Conservation (phyloP, 2,329 filamentous ascomycete species). For the Dendryphion nanum region DNA sequence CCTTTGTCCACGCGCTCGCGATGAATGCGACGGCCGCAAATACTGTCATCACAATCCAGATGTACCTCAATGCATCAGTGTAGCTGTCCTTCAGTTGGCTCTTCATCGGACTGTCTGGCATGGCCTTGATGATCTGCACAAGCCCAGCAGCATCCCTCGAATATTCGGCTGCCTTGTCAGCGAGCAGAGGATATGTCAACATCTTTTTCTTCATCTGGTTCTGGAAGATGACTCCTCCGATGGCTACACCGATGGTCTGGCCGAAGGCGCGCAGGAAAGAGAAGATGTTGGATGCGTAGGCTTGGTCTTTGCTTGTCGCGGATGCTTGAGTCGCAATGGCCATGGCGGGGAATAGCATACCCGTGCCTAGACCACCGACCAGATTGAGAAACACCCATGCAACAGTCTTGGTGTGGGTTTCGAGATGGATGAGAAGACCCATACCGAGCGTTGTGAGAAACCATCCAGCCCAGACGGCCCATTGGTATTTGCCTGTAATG, state of each 20-base stretch:
- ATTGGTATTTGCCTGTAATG: conserved; percentile 59
- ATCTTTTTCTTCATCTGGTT: conserved; percentile 59
- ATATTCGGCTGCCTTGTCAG: conserved; percentile 48
- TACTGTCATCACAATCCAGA: conserved; percentile 57
- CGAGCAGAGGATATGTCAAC: conserved; percentile 48
- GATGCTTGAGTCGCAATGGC: conserved; percentile 64
- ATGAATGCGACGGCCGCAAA: conserved; percentile 53
- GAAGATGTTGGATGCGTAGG: conserved; percentile 63
- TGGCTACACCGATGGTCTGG: conserved; percentile 63
- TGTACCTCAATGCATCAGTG: conserved; percentile 52
- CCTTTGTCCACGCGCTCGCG: conserved; percentile 53
- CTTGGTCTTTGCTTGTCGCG: conserved; percentile 55
- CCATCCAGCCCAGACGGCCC: conserved; percentile 64
- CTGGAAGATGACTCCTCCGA: conserved; percentile 69
- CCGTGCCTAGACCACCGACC: conserved; percentile 60
- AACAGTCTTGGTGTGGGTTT: conserved; percentile 49
- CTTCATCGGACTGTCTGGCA: conserved; percentile 51
- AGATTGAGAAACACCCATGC: conserved; percentile 63
- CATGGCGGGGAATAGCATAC: conserved; percentile 65
- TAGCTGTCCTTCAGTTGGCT: conserved; percentile 46
- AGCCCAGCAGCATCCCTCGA: conserved; percentile 59
- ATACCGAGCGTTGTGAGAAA: conserved; percentile 56
- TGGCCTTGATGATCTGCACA: conserved; percentile 57
- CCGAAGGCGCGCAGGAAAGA: conserved; percentile 66
- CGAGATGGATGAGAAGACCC: conserved; percentile 55